These are phyloP conservation scores for Pseudogymnoascus sp. DNA, from an alignment of 2,329 filamentous ascomycete species.

Conservation along the genomic window DNA sequence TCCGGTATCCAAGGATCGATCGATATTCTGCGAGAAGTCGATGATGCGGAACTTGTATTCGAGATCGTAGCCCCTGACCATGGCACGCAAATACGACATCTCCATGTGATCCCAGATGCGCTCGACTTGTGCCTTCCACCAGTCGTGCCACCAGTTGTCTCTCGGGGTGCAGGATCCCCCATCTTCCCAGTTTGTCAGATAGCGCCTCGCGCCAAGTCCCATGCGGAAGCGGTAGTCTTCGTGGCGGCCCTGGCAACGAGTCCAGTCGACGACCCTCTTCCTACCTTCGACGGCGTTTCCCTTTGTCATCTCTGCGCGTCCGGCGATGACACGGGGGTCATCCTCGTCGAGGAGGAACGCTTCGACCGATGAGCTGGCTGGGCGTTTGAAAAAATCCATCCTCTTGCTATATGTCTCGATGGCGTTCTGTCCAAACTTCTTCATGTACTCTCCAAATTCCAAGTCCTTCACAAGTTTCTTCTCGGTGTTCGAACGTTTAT, in stretches of 20 bases:
- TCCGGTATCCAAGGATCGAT: slow-evolving; percentile 43
- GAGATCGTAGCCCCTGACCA: slow-evolving; percentile 45
- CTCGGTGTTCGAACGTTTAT: slow-evolving; percentile 22
- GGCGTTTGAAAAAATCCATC: slow-evolving; percentile 31
- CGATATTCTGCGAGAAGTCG: slow-evolving; percentile 67
- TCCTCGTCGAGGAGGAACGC: slow-evolving; percentile 54
- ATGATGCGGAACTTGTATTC: slow-evolving; percentile 47
- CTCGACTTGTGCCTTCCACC: slow-evolving; percentile 42
- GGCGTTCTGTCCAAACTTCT: neutral
- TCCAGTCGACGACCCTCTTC: slow-evolving; percentile 40
- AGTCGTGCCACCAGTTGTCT: slow-evolving; percentile 47
- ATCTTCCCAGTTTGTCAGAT: slow-evolving; percentile 52
- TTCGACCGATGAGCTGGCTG: slow-evolving; percentile 53
- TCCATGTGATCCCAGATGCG: slow-evolving; percentile 62
- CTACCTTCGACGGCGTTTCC: slow-evolving; percentile 25
- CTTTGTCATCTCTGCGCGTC: slow-evolving; percentile 38
- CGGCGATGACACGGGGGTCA: slow-evolving; percentile 39
- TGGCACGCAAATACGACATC: slow-evolving; percentile 46
- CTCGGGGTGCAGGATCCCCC: slow-evolving; percentile 44
- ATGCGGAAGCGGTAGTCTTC: slow-evolving; percentile 42
- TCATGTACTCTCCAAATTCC: slow-evolving; percentile 5
- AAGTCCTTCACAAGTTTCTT: slow-evolving; percentile 39
- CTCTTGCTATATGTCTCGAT: slow-evolving; percentile 4
- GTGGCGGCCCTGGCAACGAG: slow-evolving; percentile 52
- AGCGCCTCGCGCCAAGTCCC: slow-evolving; percentile 44